Percentiles rank a stretch among this genome's conserved stretches.
These are phyloP conservation scores for Parastagonospora nodorum DNA, from an alignment of 2,329 filamentous ascomycete genomes.

Conservation along the genomic window DNA sequence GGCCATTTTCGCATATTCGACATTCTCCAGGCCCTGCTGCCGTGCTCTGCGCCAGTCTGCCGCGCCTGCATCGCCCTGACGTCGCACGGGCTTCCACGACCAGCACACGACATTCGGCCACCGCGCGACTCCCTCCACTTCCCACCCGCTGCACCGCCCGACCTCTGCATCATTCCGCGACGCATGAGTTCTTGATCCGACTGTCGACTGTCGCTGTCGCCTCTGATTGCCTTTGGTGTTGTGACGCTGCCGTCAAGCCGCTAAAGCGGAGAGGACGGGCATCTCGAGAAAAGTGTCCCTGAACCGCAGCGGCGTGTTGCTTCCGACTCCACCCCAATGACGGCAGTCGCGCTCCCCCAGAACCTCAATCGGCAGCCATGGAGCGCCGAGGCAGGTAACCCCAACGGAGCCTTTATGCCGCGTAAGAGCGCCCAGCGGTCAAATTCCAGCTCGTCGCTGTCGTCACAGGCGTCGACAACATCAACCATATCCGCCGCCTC, in stretches of 20 bases:
- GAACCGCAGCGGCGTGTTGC: slow-evolving; percentile 17
- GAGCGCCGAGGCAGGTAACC: slow-evolving; percentile 63
- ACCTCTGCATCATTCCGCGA: slow-evolving; percentile 15
- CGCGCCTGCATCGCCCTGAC: slow-evolving; percentile 27
- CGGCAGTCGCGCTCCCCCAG: slow-evolving; percentile 70
- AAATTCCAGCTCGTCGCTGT: slow-evolving; percentile 87
- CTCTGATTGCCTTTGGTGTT: slow-evolving; percentile 22
- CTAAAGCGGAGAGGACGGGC: slow-evolving; percentile 34
- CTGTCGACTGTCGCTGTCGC: slow-evolving; percentile 19
- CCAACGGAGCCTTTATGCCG: slow-evolving; percentile 74
- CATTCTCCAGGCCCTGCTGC: slow-evolving; percentile 19
- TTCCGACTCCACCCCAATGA: slow-evolving; percentile 54
- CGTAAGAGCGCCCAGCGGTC: slow-evolving; percentile 83
- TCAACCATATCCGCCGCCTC: slow-evolving; percentile 68
- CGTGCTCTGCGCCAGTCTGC: slow-evolving; percentile 15
- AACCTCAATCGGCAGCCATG: slow-evolving; percentile 65
- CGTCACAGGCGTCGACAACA: slow-evolving; percentile 65
- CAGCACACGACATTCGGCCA: slow-evolving; percentile 41
- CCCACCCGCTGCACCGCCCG: slow-evolving; percentile 16
- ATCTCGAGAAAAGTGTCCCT: slow-evolving; percentile 29
- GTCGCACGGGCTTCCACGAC: slow-evolving; percentile 40
- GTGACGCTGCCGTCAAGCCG: slow-evolving; percentile 36
- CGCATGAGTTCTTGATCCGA: slow-evolving; percentile 36
- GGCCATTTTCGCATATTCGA: slow-evolving; percentile 16
- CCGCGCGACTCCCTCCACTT: slow-evolving; percentile 17